Conservation (phyloP, 2,329 filamentous ascomycete genomes). For the Dactylellina leptospora region DNA sequence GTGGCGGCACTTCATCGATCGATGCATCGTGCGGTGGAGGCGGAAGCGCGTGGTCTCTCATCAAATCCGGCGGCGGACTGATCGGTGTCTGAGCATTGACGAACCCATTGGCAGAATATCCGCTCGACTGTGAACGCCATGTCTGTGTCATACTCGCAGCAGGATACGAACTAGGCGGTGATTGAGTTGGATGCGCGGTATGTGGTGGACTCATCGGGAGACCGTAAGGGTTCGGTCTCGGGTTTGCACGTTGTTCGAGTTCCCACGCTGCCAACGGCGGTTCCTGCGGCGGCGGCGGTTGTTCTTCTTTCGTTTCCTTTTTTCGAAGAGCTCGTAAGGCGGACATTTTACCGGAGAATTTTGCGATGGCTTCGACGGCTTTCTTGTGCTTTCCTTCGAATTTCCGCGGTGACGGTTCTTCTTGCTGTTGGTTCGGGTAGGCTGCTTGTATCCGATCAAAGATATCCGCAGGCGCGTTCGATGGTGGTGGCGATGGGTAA, state of each 20-base stretch:
- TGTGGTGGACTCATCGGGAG: conserved; percentile 26
- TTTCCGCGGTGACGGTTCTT: conserved; percentile 29
- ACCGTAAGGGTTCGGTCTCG: conserved; percentile 9
- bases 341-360: conserved; percentile 48
- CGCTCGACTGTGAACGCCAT: conserved; percentile 24
- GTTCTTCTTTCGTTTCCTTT: conserved; percentile 35
- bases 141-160: conserved; percentile 17
- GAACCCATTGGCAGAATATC: conserved; percentile 12
- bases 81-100: conserved; percentile 30
- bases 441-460: conserved; percentile 44
- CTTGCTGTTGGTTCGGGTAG: conserved; percentile 22
- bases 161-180: conserved; percentile 16
- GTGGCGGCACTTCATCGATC: conserved; percentile 31
- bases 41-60: conserved; percentile 34
- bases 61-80: conserved; percentile 23
- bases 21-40: conserved; percentile 7
- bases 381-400: conserved; percentile 50
- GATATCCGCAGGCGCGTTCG: conserved; percentile 14
- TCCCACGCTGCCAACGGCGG: conserved; percentile 46
- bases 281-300: conserved; percentile 25
- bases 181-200: conserved; percentile 11
- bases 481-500: conserved; percentile 7
- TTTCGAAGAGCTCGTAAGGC: conserved; percentile 32
- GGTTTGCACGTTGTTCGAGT: conserved; percentile 33
- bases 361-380: conserved; percentile 45